Evolutionary conservation across 2,329 filamentous ascomycete genomes (phyloP).

Genomic region (Phyllosticta citribraziliensis): DNA sequence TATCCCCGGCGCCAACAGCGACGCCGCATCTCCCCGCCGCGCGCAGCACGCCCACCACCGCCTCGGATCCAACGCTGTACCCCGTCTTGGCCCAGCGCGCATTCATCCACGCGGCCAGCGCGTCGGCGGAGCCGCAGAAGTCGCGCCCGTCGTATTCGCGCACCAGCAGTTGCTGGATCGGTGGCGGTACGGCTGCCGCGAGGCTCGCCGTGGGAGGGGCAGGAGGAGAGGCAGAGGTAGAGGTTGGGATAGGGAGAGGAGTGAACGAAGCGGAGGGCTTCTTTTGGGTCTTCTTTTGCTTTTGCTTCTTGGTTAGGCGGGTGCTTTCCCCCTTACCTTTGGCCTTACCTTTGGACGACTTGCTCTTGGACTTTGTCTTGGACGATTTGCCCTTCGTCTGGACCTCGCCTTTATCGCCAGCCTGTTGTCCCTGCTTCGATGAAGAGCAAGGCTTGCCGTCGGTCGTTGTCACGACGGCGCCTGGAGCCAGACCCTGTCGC

Average conservation of each 20-base stretch:
- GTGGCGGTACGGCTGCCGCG: background rate
- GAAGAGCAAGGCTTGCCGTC: too few relatives aligned
- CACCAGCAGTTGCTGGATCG: background rate
- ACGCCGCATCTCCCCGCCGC: background rate
- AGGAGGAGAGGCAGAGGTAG: background rate
- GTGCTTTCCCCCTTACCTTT: background rate
- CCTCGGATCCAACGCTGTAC: background rate
- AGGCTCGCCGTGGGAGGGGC: too few relatives aligned
- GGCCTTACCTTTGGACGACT: background rate
- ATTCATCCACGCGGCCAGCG: constrained; percentile 6
- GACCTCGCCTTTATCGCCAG: too few relatives aligned
- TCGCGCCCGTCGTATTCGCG: constrained; percentile 6
- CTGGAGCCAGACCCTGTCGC: background rate
- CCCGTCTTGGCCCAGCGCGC: constrained; percentile 8
- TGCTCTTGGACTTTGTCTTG: background rate
- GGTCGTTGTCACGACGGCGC: background rate
- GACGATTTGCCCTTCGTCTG: too few relatives aligned
- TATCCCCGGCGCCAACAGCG: background rate
- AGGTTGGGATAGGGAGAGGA: too few relatives aligned
- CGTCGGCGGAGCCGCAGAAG: background rate
- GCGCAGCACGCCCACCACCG: background rate
- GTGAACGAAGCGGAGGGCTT: too few relatives aligned
- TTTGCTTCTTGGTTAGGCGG: background rate
- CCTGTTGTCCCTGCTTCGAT: too few relatives aligned
- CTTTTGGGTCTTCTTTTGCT: background rate